Base-by-base conservation (phyloP, 2,329 filamentous ascomycete genomes). In the Tolypocladium album region DNA sequence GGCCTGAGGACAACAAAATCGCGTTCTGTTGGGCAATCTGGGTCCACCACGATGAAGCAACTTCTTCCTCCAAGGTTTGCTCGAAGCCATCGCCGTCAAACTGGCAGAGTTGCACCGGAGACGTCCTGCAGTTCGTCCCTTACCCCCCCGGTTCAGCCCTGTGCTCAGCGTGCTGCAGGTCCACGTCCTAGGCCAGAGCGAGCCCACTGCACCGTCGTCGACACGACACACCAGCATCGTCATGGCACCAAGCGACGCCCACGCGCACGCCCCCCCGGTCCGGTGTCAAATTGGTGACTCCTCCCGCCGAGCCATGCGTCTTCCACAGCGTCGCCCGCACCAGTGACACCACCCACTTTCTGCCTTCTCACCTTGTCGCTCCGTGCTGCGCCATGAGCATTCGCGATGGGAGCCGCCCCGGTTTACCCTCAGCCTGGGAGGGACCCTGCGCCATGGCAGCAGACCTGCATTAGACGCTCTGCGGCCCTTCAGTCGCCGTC, bases 401-500 rank as follows among this genome's bases (percentile, higher is more conserved):
- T 27, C 59, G 55, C 58, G 55, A 56, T 59, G 58, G 31, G 39
- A 47, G 42, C 40, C 40, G 39, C 39, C 56, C 56, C 31, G 34
- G 22, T 34, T 34, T 47, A 50, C 27, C 45, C 22, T 60, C 17
- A 6, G 34, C 39, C 39, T 13, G 24, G 56, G 56, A 22, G 55
- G 42, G 42, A 20, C 27, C 56, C 56, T 59, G 58, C 58, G 53
- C 40, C 58, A 34, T 56, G 55, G 34, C 45, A 39, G 24, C 17
- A 57, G 55, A 22, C 59, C 66, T 70, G 67, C 66, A 68, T 68
- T 66, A 66, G 67, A 67, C 65, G 63, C 63, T 57, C 47, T 64
- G 62, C 63, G 65, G 67, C 64, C 64, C 55, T 42, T 66, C 63
- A 62, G 67, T 71, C 69, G 69, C 64, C 68, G 67, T 69, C 63